phyloP scores from a whole-genome alignment of 2,329 filamentous ascomycete genomes.

The Lecanoromycetidae sp. region DNA sequence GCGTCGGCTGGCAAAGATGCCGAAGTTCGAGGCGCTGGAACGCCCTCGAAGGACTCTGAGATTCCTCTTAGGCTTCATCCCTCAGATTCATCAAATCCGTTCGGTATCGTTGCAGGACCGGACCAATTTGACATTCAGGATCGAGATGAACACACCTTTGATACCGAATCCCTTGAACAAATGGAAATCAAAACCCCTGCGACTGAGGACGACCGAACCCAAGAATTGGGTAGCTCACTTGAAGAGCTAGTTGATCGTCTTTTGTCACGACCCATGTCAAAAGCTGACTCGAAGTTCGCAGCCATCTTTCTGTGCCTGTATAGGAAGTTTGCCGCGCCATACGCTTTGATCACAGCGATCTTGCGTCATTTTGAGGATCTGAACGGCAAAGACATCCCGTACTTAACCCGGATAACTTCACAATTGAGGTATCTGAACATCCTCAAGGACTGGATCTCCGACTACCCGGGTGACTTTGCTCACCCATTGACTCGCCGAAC shows the following conservation, averaged over 20 bases:
- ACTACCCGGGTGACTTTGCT: constrained; percentile 89
- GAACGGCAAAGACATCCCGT: constrained; percentile 58
- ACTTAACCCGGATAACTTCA: constrained; percentile 64
- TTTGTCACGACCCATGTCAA: constrained; percentile 67
- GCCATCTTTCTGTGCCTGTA: constrained; percentile 87
- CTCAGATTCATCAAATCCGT: background rate
- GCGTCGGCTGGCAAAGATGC: background rate
- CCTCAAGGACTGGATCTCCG: constrained; percentile 75
- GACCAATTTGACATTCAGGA: background rate
- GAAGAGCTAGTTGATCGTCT: constrained; percentile 79
- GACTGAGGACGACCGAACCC: background rate
- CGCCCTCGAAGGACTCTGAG: background rate
- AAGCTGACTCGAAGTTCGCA: constrained; percentile 77
- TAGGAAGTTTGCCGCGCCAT: constrained; percentile 79
- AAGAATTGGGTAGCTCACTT: constrained; percentile 22
- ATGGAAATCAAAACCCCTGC: background rate
- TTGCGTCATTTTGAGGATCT: constrained; percentile 52
- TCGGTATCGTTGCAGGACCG: background rate
- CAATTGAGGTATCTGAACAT: constrained; percentile 77
- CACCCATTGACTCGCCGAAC: constrained; percentile 59
- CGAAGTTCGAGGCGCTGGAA: background rate
- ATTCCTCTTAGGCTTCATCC: background rate
- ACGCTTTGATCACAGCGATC: constrained; percentile 64
- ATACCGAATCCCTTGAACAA: background rate
- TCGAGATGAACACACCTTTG: background rate